A percentile compares a stretch with the other conserved stretches of the same genome.
Evolutionary conservation across 495 filamentous ascomycete species (phyloP).

Genomic region (Penicillium fimorum): DNA sequence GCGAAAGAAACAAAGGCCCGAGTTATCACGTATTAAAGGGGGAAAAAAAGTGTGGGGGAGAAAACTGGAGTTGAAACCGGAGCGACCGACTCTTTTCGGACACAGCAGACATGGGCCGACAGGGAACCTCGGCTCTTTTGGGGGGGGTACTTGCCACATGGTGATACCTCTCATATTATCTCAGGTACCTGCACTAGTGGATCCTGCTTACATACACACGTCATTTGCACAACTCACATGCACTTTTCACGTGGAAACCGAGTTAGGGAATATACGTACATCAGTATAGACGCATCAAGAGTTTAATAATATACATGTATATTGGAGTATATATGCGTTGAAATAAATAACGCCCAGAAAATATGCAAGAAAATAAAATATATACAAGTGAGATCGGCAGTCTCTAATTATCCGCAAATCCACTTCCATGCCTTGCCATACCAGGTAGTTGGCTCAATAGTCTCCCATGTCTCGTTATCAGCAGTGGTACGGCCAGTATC

Average conservation of each 20-base stretch:
- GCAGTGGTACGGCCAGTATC: slow-evolving; percentile 41
- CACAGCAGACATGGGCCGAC: slow-evolving; percentile 10
- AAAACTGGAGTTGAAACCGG: slow-evolving; percentile 23
- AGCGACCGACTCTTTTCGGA: slow-evolving; percentile 21
- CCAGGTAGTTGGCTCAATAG: slow-evolving; percentile 43
- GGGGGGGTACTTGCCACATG: slow-evolving; percentile 3
- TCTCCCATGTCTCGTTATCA: slow-evolving; percentile 49
- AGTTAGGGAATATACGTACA: not conserved
- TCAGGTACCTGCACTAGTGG: slow-evolving; percentile 15
- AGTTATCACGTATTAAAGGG: slow-evolving; percentile 3
- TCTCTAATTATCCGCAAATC: slow-evolving; percentile 17
- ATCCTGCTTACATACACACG: slow-evolving; percentile 11
- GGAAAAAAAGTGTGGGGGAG: slow-evolving; percentile 16
- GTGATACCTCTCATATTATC: not conserved
- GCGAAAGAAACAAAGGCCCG: not conserved
- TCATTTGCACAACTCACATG: slow-evolving; percentile 22
- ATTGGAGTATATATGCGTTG: not conserved
- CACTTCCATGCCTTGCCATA: slow-evolving; percentile 30
- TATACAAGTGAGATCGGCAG: not conserved
- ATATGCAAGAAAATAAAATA: slow-evolving; percentile 5
- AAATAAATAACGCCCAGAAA: not conserved
- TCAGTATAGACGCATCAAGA: not conserved
- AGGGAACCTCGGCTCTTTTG: slow-evolving; percentile 11
- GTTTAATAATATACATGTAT: not conserved
- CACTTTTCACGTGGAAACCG: slow-evolving; percentile 14